Conservation (phyloP, 768 basidiomycete genomes). For the Mycena galopus region DNA sequence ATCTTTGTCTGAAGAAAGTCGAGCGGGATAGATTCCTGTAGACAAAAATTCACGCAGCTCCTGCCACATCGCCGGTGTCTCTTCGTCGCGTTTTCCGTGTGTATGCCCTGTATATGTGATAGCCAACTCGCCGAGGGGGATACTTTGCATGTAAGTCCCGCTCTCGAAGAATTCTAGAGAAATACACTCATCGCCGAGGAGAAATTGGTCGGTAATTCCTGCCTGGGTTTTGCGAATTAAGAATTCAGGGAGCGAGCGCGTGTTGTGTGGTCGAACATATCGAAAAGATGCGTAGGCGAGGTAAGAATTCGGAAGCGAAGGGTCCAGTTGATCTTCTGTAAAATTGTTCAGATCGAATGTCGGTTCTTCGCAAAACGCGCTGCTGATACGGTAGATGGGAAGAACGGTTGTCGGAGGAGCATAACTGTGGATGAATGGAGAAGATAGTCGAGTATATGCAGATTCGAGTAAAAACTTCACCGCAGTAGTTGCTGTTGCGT, state of each 20-base stretch:
- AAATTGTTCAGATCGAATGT: not conserved
- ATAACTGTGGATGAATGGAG: not conserved
- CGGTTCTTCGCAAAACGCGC: not conserved
- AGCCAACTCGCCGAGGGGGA: constrained; percentile 12
- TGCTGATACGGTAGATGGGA: not conserved
- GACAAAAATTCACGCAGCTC: constrained; percentile 36
- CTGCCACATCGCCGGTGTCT: constrained; percentile 21
- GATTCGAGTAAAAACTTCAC: not conserved
- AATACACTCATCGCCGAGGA: constrained; percentile 7
- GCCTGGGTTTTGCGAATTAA: not conserved
- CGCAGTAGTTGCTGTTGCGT: too few species aligned
- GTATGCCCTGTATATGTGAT: not conserved
- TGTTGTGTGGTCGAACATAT: not conserved
- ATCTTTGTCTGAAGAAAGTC: not conserved
- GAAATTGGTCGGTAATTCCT: not conserved
- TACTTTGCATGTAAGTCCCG: constrained; percentile 6
- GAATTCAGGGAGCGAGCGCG: not conserved
- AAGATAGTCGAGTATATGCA: not conserved
- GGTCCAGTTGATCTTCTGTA: not conserved
- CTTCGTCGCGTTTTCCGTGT: constrained; percentile 30
- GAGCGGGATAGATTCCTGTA: not conserved
- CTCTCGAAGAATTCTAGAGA: not conserved
- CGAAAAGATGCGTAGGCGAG: not conserved
- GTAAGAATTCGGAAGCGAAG: not conserved
- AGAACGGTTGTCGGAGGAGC: not conserved